Evolutionary conservation across 495 filamentous ascomycete species (phyloP).

Genomic region (Neohortaea acidophila): DNA sequence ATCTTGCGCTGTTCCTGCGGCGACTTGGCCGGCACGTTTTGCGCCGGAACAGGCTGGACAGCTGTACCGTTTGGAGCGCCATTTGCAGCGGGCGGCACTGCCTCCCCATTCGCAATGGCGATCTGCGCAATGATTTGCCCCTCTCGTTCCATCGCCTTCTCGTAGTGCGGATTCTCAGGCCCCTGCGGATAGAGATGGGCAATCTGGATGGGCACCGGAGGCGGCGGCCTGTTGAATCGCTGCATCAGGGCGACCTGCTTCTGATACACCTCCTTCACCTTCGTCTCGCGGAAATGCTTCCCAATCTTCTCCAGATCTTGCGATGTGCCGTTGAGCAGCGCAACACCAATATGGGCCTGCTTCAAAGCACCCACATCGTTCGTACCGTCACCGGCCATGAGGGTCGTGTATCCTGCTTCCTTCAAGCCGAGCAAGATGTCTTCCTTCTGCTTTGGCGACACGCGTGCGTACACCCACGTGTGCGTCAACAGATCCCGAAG

Average conservation of each 20-base stretch:
- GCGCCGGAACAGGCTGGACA: slow-evolving; percentile 33
- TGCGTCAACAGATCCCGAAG: slow-evolving; percentile 64
- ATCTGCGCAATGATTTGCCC: slow-evolving; percentile 48
- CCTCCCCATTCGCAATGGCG: slow-evolving; percentile 21
- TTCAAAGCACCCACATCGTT: slow-evolving; percentile 98
- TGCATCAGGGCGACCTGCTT: slow-evolving; percentile 84
- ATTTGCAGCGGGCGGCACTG: slow-evolving; percentile 34
- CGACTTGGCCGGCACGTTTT: slow-evolving; percentile 35
- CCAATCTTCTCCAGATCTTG: slow-evolving; percentile 81
- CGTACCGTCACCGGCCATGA: slow-evolving; percentile 98
- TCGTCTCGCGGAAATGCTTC: slow-evolving; percentile 81
- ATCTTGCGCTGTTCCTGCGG: slow-evolving; percentile 46
- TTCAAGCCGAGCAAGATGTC: slow-evolving; percentile 93
- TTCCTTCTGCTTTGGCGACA: slow-evolving; percentile 97
- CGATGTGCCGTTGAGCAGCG: slow-evolving; percentile 84
- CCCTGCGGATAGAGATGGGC: slow-evolving; percentile 92
- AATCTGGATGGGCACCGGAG: slow-evolving; percentile 77
- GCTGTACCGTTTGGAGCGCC: slow-evolving; percentile 38
- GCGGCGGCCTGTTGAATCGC: slow-evolving; percentile 78
- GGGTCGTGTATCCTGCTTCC: slow-evolving; percentile 89
- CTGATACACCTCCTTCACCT: slow-evolving; percentile 98
- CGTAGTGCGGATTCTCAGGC: slow-evolving; percentile 82
- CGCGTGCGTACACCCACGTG: slow-evolving; percentile 95
- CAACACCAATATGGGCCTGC: slow-evolving; percentile 94
- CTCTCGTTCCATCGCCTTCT: slow-evolving; percentile 80